Evolutionary conservation across 345 rosid species (phyloP), one percentile per base, ranked within the genome.

Genomic region (Aurinia saxatilis): DNA sequence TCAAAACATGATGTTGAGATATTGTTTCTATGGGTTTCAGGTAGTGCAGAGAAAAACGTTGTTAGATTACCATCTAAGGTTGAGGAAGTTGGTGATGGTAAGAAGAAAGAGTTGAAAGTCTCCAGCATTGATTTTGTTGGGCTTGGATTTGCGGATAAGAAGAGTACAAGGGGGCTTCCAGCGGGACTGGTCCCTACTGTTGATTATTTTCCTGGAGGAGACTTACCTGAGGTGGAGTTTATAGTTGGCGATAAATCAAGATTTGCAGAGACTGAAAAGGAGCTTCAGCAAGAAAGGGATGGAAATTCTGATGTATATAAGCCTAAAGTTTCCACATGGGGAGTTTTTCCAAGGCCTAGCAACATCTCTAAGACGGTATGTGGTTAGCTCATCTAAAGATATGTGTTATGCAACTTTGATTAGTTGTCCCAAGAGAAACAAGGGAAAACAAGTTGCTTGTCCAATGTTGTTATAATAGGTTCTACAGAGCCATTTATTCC

Each of bases 281-380:
- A 61, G 63, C 62, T 79, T 9, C 51, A 73, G 52, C 77, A 73
- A 15, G 21, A 19, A 18, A 65, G 63, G 36, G 81, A 83, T 61
- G 85, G 72, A 33, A 61, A 74, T 57, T 53, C 63, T 2, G 83
- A 83, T 30, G 41, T 83, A n/a, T 88, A 91, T 71, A 84, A 84
- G 72, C 98, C 96, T 3, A 86, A 76, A 79, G 95, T 91, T 68
- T 86, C 96, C 2, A 80, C 96, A 2, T 91, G 96, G 96, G 96
- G 98, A 52, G 95, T 91, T 63, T 84, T 84, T 64, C 96, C 95
- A 8, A 80, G 96, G 50, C 96, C 96, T 7, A 84, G 77, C 74
- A 79, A 88, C 78, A 91, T 91, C 73, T 91, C 98, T 46, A 76
- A 79, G 67, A 77, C 85, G 74, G 98, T 88, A 80, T 52, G 73